phyloP scores from a whole-genome alignment of 352 stramenopile genomes.

The Globisporangium alternatum region DNA sequence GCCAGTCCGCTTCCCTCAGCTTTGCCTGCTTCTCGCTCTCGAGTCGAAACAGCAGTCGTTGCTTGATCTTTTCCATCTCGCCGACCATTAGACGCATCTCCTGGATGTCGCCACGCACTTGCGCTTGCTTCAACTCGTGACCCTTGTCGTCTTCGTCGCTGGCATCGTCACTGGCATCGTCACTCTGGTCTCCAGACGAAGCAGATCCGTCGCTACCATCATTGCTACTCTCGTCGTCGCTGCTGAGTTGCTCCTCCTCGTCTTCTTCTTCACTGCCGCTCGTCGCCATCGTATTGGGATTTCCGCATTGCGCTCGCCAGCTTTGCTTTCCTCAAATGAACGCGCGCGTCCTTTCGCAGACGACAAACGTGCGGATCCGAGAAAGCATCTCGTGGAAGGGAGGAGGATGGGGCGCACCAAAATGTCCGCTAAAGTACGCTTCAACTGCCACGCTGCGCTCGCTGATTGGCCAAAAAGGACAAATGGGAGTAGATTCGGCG shows the following conservation, averaged over 20 bases:
- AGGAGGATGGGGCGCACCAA: slow-evolving; percentile 6
- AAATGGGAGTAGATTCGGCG: slow-evolving; percentile 10
- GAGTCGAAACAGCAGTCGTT: slow-evolving; percentile 48
- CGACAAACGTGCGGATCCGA: slow-evolving; percentile 7
- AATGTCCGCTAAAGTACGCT: slow-evolving; percentile 6
- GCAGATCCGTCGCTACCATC: slow-evolving; percentile 6
- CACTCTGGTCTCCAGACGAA: not conserved
- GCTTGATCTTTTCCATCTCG: slow-evolving; percentile 64
- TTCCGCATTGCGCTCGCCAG: not conserved
- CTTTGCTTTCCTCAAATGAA: not conserved
- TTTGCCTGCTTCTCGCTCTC: slow-evolving; percentile 21
- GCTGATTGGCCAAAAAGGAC: slow-evolving; percentile 11
- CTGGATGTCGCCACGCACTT: slow-evolving; percentile 36
- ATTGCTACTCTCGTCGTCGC: slow-evolving; percentile 8
- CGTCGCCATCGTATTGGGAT: not conserved
- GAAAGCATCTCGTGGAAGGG: not conserved
- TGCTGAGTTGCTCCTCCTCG: slow-evolving; percentile 13
- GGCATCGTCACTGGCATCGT: slow-evolving; percentile 14
- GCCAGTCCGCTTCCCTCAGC: slow-evolving; percentile 17
- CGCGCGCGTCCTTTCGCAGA: slow-evolving; percentile 1
- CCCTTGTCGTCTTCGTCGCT: not conserved
- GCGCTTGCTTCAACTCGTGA: slow-evolving; percentile 24
- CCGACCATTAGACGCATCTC: slow-evolving; percentile 48
- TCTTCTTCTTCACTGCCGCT: slow-evolving; percentile 16
- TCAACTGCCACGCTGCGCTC: not conserved